These are phyloP conservation scores for Picea sitchensis DNA, from an alignment of 75 land plant genomes.

Conservation along the genomic window DNA sequence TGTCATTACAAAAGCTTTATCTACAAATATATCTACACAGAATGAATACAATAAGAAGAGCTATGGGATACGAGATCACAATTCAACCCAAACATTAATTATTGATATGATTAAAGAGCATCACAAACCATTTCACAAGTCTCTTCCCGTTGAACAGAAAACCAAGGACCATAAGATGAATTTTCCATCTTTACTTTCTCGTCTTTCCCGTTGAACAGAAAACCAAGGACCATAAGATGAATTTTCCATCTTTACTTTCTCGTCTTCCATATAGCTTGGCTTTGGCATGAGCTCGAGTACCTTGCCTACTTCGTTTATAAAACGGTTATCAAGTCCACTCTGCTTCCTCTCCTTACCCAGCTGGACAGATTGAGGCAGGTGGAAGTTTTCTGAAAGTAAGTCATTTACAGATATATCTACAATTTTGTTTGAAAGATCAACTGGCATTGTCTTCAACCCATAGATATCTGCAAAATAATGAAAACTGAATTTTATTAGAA, in stretches of 20 bases:
- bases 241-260: conserved; percentile 1
- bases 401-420: conserved; percentile 1
- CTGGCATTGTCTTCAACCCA: conserved; percentile 7
- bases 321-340: neutral
- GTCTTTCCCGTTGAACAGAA: neutral
- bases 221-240: neutral
- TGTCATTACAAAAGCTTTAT: neutral
- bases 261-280: neutral
- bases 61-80: neutral
- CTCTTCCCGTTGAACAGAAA: neutral
- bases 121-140: neutral
- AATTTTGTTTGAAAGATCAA: neutral
- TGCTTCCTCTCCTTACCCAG: neutral
- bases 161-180: neutral
- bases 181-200: neutral
- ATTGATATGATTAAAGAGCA: neutral
- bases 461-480: conserved; percentile 2
- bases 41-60: neutral
- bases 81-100: neutral
- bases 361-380: neutral
- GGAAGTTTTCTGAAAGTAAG: neutral
- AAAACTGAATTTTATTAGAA: neutral
- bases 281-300: conserved; percentile 1
- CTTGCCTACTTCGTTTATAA: conserved; percentile 1
- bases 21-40: neutral